A percentile compares a stretch with the other conserved stretches of the same genome.
Conservation (phyloP, 805 yeast genomes). For the Saccharomycopsis fodiens region DNA sequence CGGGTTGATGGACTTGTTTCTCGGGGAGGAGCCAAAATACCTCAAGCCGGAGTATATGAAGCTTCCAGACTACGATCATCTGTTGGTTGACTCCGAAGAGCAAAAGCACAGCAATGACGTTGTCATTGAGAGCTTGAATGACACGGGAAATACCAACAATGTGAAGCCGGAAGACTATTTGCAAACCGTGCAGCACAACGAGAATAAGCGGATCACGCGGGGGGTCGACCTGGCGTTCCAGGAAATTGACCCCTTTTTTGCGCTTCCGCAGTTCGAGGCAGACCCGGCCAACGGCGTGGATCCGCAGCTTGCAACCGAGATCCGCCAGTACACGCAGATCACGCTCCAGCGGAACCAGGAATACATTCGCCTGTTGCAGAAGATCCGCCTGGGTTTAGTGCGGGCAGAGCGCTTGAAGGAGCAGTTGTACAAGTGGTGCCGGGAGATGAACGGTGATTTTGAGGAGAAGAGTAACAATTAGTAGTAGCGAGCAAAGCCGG, state of each 20-base stretch:
- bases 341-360: conserved; percentile 81
- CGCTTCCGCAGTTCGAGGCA: conserved; percentile 42
- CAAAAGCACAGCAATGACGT: conserved; percentile 16
- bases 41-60: conserved; percentile 56
- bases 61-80: conserved; percentile 64
- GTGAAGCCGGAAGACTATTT: conserved; percentile 15
- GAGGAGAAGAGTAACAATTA: conserved; percentile 32
- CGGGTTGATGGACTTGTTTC: conserved; percentile 64
- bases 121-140: conserved; percentile 17
- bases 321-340: conserved; percentile 68
- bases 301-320: conserved; percentile 54
- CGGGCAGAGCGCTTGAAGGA: conserved; percentile 71
- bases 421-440: conserved; percentile 73
- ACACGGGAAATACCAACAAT: conserved; percentile 18
- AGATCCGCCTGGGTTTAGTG: conserved; percentile 65
- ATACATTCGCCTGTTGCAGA: conserved; percentile 70
- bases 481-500: too few relatives aligned
- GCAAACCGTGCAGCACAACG: conserved; percentile 11
- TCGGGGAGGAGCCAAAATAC: conserved; percentile 80
- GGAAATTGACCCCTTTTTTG: conserved; percentile 57
- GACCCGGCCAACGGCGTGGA: conserved; percentile 47
- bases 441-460: conserved; percentile 67
- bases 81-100: conserved; percentile 28
- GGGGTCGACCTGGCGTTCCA: conserved; percentile 21
- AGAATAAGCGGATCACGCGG: conserved; percentile 27